Conservation (phyloP, 2,329 filamentous ascomycete species). For the Penicillium thymicola region DNA sequence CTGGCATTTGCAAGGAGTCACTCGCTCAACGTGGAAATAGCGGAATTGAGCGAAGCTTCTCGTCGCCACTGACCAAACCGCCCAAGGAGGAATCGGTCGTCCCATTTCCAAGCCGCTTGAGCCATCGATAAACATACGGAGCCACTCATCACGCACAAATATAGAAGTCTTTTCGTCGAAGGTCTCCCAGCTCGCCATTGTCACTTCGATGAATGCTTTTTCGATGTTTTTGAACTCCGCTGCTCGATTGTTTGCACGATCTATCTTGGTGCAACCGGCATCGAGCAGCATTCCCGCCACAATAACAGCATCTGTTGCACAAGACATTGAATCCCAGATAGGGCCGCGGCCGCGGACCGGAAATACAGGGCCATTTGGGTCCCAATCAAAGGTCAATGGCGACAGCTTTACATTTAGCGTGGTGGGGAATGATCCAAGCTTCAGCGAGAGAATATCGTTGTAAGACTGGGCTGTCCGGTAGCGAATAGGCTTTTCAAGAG, state of each 20-base stretch:
- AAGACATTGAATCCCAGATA: conserved; percentile 22
- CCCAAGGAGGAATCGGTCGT: conserved; percentile 11
- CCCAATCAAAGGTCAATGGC: conserved; percentile 10
- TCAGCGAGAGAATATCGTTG: conserved; percentile 18
- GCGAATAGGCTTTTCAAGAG: conserved; percentile 5
- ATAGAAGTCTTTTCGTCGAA: conserved; percentile 11
- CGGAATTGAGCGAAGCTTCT: conserved; percentile 30
- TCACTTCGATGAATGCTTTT: conserved; percentile 27
- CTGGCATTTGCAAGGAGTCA: conserved; percentile 9
- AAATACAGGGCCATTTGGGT: conserved; percentile 19
- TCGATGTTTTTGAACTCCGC: conserved; percentile 16
- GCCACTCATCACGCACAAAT: conserved; percentile 21
- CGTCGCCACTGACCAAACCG: conserved; percentile 25
- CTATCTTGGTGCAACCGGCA: conserved; percentile 34
- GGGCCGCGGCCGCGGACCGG: conserved; percentile 34
- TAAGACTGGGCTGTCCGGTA: conserved; percentile 11
- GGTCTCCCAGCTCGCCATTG: conserved; percentile 31
- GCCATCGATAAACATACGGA: conserved; percentile 7
- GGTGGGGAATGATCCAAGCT: conserved; percentile 16
- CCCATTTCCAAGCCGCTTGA: conserved; percentile 10
- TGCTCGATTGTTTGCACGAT: conserved; percentile 22
- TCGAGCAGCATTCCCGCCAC: conserved; percentile 37
- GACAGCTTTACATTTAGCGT: conserved; percentile 18
- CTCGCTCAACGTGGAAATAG: conserved; percentile 14
- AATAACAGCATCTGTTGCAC: conserved; percentile 32